Percentiles rank a stretch among this genome's conserved stretches.
Conservation (phyloP, 2,329 filamentous ascomycete species). For the Neocucurbitaria cava region DNA sequence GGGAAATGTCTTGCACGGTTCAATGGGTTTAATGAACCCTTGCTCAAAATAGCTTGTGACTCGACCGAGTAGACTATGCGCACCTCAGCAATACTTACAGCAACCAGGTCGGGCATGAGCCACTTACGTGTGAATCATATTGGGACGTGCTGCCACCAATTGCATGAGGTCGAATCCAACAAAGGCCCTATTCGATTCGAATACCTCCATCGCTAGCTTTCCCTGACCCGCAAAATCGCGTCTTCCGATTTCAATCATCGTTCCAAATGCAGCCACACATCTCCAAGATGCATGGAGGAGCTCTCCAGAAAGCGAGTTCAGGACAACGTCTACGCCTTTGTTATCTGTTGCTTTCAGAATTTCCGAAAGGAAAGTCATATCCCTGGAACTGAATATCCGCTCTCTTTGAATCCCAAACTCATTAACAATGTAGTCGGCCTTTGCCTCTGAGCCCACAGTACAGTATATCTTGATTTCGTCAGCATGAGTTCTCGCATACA, state of each 20-base stretch:
- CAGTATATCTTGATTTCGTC: conserved; percentile 40
- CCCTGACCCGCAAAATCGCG: conserved; percentile 10
- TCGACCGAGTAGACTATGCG: no score
- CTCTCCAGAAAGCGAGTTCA: conserved; percentile 40
- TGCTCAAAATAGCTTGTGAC: no score
- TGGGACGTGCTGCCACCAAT: not conserved
- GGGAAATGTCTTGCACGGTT: not conserved
- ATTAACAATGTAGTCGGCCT: conserved; percentile 21
- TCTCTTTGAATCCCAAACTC: conserved; percentile 26
- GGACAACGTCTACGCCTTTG: conserved; percentile 43
- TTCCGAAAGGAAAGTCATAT: conserved; percentile 2
- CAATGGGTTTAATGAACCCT: not conserved
- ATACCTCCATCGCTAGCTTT: conserved; percentile 17
- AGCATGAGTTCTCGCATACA: no score
- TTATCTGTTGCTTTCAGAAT: conserved; percentile 14
- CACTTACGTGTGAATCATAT: not conserved
- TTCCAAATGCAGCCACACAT: conserved; percentile 48
- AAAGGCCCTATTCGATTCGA: conserved; percentile 7
- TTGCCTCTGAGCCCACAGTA: conserved; percentile 27
- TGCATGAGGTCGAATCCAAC: conserved; percentile 4
- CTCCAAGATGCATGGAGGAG: conserved; percentile 40
- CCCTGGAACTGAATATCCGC: conserved; percentile 43
- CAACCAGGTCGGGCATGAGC: no score
- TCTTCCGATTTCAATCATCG: conserved; percentile 30
- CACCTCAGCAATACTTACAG: no score